A percentile compares a stretch with the other conserved stretches of the same genome.
These are phyloP conservation scores for Leishmania aethiopica DNA, from an alignment of 208 protist species.

Conservation along the genomic window DNA sequence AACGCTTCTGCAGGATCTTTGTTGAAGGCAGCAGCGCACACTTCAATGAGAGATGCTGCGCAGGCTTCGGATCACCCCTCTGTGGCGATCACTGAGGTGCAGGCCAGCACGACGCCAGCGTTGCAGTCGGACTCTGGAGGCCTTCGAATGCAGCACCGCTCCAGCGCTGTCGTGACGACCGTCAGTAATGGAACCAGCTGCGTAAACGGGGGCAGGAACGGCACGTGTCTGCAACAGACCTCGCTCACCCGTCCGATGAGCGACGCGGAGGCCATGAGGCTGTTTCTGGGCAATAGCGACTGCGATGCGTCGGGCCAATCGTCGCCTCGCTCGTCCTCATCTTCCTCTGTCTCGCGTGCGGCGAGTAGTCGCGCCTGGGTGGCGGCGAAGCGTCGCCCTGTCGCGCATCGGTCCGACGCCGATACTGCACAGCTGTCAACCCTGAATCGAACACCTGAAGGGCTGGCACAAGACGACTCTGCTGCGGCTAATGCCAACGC, in stretches of 20 bases:
- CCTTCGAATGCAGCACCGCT: conserved; percentile 28
- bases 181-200: background rate
- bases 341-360: background rate
- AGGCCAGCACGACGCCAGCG: background rate
- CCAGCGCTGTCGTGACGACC: background rate
- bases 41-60: background rate
- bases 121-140: background rate
- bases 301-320: background rate
- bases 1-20: background rate
- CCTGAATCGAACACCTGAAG: background rate
- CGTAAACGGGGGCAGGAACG: background rate
- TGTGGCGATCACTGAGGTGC: background rate
- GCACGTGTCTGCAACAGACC: background rate
- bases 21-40: background rate
- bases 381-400: background rate
- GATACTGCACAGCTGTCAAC: background rate
- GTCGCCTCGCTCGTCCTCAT: conserved; percentile 19
- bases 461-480: background rate
- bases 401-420: background rate
- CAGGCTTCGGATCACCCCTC: background rate
- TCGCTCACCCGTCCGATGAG: background rate
- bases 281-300: conserved; percentile 24
- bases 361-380: background rate
- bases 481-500: background rate
- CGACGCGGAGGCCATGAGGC: conserved; percentile 28